phyloP scores from a whole-genome alignment of 1,139 yeast species.

The Nakaseomyces nivariensis region DNA sequence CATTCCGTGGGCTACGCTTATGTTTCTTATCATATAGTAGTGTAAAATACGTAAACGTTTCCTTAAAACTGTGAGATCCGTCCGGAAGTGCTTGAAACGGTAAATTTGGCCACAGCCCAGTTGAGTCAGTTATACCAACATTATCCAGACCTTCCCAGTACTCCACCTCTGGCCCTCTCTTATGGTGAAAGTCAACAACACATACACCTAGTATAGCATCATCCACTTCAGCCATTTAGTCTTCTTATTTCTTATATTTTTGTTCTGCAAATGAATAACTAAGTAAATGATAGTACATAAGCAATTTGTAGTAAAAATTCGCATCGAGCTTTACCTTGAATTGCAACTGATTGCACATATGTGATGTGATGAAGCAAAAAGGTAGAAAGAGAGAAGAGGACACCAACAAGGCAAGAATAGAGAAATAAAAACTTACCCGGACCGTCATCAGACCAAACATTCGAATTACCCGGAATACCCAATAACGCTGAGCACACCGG shows the following conservation, averaged over 20 bases:
- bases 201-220: slow-evolving; percentile 66
- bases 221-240: neutral
- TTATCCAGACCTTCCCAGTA: slow-evolving; percentile 73
- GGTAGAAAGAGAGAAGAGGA: too few species aligned
- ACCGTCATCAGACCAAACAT: too few species aligned
- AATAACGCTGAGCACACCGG: too few species aligned
- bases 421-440: too few species aligned
- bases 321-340: too few species aligned
- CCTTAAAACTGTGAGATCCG: slow-evolving; percentile 88
- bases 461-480: too few species aligned
- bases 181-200: slow-evolving; percentile 87
- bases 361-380: too few species aligned
- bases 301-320: too few species aligned
- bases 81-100: slow-evolving; percentile 96
- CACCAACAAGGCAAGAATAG: too few species aligned
- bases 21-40: slow-evolving; percentile 59
- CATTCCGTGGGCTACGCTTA: slow-evolving; percentile 20
- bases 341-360: too few species aligned
- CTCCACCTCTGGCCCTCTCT: slow-evolving; percentile 91
- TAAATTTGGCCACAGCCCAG: slow-evolving; percentile 67
- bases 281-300: too few species aligned
- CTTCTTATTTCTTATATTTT: neutral
- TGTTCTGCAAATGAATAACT: too few species aligned
- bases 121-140: slow-evolving; percentile 26
- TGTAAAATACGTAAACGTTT: slow-evolving; percentile 86